These are phyloP conservation scores for Pseudogymnoascus sp. DNA, from an alignment of 2,329 filamentous ascomycete species.

Conservation along the genomic window DNA sequence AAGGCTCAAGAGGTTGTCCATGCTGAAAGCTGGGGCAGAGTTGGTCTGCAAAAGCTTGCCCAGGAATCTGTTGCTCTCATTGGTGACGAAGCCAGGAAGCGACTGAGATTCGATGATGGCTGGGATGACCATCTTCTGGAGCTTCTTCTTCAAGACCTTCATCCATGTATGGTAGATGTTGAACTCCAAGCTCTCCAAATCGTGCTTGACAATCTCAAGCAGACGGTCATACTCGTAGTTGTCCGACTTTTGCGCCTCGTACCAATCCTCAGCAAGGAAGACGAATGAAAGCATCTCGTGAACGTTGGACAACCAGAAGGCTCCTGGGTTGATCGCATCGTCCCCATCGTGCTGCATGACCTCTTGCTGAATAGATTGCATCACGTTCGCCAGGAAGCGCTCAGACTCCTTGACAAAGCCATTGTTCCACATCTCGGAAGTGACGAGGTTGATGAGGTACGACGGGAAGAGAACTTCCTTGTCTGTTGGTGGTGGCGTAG, in stretches of 20 bases:
- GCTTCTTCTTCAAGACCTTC: slow-evolving; percentile 98
- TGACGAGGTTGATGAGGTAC: slow-evolving; percentile 97
- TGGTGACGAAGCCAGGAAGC: slow-evolving; percentile 94
- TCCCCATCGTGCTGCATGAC: slow-evolving; percentile 99
- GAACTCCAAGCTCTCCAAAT: slow-evolving; percentile 95
- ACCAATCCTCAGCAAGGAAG: slow-evolving; percentile 98
- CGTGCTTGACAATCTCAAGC: slow-evolving; percentile 97
- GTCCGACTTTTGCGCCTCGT: slow-evolving; percentile 97
- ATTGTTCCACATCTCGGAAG: slow-evolving; percentile 99
- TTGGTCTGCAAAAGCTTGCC: slow-evolving; percentile 91
- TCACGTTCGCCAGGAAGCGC: slow-evolving; percentile 96
- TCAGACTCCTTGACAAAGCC: slow-evolving; percentile 99
- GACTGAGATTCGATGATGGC: slow-evolving; percentile 99
- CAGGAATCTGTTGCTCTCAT: slow-evolving; percentile 95
- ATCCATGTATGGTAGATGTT: slow-evolving; percentile 99
- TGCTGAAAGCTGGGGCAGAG: slow-evolving; percentile 92
- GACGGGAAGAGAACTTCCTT: slow-evolving; percentile 98
- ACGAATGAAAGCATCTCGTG: slow-evolving; percentile 99
- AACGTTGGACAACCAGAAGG: slow-evolving; percentile 98
- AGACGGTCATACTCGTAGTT: slow-evolving; percentile 98
- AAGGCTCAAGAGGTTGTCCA: slow-evolving; percentile 94
- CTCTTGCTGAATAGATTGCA: slow-evolving; percentile 99
- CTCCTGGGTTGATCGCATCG: slow-evolving; percentile 91
- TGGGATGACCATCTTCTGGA: slow-evolving; percentile 99
- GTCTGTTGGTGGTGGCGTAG: slow-evolving; percentile 83